A percentile compares a stretch with the other conserved stretches of the same genome.
These are phyloP conservation scores for Sporothrix dimorphospora DNA, from an alignment of 2,329 filamentous ascomycete species.

Conservation along the genomic window DNA sequence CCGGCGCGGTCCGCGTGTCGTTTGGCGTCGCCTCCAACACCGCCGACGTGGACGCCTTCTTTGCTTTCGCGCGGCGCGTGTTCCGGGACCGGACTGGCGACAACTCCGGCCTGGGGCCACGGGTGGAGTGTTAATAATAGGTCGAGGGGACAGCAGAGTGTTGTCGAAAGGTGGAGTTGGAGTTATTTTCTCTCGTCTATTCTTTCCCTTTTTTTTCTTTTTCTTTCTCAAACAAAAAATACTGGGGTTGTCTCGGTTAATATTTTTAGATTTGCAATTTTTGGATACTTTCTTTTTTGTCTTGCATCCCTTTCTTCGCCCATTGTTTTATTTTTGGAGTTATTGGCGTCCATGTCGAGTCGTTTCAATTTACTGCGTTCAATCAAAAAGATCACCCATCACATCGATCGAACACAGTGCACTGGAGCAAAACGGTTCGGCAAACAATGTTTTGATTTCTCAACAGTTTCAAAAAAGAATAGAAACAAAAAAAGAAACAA, in stretches of 20 bases:
- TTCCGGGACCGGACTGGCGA: constrained; percentile 40
- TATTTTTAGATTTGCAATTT: neutral
- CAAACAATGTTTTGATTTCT: neutral
- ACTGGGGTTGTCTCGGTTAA: no score
- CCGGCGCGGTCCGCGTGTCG: constrained; percentile 45
- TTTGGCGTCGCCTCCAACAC: constrained; percentile 45
- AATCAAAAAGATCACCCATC: no score
- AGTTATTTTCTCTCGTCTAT: neutral
- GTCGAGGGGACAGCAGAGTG: no score
- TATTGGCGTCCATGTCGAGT: no score
- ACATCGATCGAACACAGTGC: no score
- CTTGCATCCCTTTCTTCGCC: neutral
- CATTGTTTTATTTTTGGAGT: no score
- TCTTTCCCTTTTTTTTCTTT: neutral
- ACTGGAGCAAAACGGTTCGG: neutral
- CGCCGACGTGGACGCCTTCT: constrained; percentile 44
- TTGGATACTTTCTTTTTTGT: neutral
- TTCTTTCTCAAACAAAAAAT: neutral
- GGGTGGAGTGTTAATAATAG: constrained; percentile 30
- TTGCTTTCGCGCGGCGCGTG: constrained; percentile 40
- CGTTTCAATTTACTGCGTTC: no score
- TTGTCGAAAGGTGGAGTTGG: no score
- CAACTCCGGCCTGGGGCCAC: constrained; percentile 24
- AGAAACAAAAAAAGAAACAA: neutral
- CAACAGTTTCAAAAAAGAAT: neutral